Conservation (phyloP, 352 stramenopile genomes). For the Phytophthora pistaciae region DNA sequence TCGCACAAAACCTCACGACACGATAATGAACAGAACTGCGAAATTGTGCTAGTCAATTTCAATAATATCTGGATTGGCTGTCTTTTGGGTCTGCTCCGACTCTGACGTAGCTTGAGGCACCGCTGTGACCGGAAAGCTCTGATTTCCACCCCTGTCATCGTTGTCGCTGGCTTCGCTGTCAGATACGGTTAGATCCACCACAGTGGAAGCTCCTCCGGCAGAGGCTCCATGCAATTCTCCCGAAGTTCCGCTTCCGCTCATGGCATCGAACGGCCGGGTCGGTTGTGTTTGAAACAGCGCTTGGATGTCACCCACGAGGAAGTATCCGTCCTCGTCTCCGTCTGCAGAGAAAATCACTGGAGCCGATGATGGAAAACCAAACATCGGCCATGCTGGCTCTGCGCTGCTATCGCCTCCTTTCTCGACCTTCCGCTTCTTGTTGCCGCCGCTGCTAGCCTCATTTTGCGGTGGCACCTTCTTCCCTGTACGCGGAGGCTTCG, state of each 20-base stretch:
- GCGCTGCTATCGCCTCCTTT: conserved; percentile 5
- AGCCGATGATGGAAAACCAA: conserved; percentile 7
- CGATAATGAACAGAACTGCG: background rate
- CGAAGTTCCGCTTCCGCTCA: background rate
- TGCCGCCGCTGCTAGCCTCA: conserved; percentile 6
- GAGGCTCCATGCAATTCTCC: background rate
- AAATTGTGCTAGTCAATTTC: conserved; percentile 41
- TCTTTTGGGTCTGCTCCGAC: background rate
- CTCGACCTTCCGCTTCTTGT: conserved; percentile 28
- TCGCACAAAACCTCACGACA: background rate
- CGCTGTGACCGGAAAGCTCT: background rate
- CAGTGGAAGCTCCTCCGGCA: background rate
- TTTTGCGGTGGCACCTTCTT: conserved; percentile 33
- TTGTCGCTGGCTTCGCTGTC: conserved; percentile 39
- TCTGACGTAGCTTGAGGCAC: conserved; percentile 6
- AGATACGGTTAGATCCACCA: conserved; percentile 47
- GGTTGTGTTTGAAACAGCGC: conserved; percentile 42
- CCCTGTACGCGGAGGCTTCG: conserved; percentile 15
- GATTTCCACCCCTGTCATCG: background rate
- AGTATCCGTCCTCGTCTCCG: conserved; percentile 51
- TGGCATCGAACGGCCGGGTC: background rate
- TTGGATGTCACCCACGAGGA: conserved; percentile 57
- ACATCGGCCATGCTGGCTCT: background rate
- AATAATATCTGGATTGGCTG: conserved; percentile 46
- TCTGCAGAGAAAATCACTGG: conserved; percentile 45